Evolutionary conservation across 75 land plant species (phyloP).

Genomic region (Pseudotsuga menziesii): DNA sequence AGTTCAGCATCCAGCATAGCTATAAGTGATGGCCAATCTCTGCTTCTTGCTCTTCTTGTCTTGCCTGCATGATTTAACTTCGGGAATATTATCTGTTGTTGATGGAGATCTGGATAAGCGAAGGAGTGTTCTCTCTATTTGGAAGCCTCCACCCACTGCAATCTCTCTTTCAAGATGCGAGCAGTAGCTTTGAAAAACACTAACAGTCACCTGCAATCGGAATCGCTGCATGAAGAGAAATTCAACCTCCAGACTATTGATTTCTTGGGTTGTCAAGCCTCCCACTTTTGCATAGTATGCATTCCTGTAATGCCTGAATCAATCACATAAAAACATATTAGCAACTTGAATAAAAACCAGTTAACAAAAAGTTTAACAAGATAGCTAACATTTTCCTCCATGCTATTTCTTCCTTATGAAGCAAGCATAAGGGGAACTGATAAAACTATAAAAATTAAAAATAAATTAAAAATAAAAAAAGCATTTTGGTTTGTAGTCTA

Average conservation of each 20-base stretch:
- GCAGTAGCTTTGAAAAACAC: slow-evolving; percentile 16
- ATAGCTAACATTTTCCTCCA: no score
- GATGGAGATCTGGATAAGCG: background rate
- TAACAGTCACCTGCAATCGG: slow-evolving; percentile 17
- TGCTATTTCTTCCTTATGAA: no score
- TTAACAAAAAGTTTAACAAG: no score
- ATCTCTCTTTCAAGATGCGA: slow-evolving; percentile 10
- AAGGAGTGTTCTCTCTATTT: slow-evolving; percentile 3
- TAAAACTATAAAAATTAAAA: no score
- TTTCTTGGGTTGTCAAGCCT: slow-evolving; percentile 3
- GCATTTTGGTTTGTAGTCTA: no score
- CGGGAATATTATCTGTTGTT: no score
- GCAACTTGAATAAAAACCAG: background rate
- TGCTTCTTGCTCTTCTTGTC: no score
- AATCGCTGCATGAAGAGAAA: slow-evolving; percentile 12
- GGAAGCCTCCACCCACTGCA: background rate
- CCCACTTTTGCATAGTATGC: slow-evolving; percentile 15
- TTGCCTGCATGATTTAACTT: no score
- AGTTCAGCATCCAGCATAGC: no score
- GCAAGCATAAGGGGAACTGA: no score
- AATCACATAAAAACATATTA: background rate
- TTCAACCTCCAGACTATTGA: slow-evolving; percentile 8
- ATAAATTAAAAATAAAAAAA: no score
- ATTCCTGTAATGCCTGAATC: slow-evolving; percentile 10
- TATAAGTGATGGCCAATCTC: no score